Percentiles rank a stretch among this genome's conserved stretches.
phyloP scores from a whole-genome alignment of 2,329 filamentous ascomycete species.

The Helicocarpus griseus region DNA sequence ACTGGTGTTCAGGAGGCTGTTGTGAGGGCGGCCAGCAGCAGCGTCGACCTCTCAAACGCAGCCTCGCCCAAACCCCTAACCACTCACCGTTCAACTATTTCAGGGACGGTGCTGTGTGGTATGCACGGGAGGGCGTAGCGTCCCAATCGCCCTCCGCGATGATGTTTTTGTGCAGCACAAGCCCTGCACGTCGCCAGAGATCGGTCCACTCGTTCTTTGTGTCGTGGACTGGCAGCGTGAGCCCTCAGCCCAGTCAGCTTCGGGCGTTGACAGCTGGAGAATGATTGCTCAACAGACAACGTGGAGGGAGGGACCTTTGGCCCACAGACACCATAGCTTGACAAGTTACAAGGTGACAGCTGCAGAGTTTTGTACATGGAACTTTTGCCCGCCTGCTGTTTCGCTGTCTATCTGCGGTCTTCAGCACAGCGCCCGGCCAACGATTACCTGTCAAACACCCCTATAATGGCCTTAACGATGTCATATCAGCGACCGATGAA shows the following conservation, averaged over 20 bases:
- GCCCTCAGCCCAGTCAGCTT: background rate
- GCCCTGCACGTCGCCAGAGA: background rate
- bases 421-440: background rate
- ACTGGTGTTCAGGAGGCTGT: background rate
- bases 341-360: background rate
- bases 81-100: background rate
- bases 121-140: background rate
- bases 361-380: background rate
- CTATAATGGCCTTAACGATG: background rate
- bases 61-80: background rate
- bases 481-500: background rate
- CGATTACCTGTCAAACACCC: background rate
- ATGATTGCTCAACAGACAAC: background rate
- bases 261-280: conserved; percentile 1
- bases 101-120: background rate
- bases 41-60: background rate
- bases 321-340: no score
- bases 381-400: background rate
- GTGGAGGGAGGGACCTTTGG: background rate
- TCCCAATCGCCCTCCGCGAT: background rate
- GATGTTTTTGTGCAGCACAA: background rate
- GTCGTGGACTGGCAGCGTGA: background rate
- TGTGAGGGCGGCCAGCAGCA: background rate
- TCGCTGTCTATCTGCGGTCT: background rate
- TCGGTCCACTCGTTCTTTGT: background rate